Conservation (phyloP, 2,329 filamentous ascomycete species). For the Colletotrichum viniferum region DNA sequence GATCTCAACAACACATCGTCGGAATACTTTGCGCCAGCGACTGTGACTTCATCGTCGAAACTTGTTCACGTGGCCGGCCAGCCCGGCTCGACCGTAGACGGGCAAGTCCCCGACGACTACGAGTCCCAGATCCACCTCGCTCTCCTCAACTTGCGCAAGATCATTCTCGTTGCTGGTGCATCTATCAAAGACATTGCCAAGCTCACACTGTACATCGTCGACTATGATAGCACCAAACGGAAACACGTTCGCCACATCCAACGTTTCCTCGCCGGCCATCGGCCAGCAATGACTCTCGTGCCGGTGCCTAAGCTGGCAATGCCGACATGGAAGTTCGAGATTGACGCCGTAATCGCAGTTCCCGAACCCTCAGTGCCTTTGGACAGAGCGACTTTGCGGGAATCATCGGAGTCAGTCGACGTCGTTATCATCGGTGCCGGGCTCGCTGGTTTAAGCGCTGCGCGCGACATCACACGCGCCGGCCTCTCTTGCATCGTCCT, state of each 20-base stretch:
- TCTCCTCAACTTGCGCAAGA: constrained; percentile 39
- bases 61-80: constrained; percentile 40
- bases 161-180: constrained; percentile 39
- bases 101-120: constrained; percentile 38
- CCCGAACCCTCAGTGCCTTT: constrained; percentile 5
- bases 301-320: constrained; percentile 44
- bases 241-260: constrained; percentile 41
- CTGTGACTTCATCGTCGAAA: constrained; percentile 12
- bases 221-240: constrained; percentile 41
- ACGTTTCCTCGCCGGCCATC: constrained; percentile 40
- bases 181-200: constrained; percentile 41
- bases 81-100: constrained; percentile 33
- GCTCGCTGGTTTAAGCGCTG: constrained; percentile 41
- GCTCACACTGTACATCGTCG: constrained; percentile 46
- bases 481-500: constrained; percentile 47
- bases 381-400: background rate
- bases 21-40: constrained; percentile 27
- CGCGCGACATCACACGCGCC: constrained; percentile 34
- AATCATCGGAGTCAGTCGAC: constrained; percentile 22
- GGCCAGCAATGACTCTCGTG: constrained; percentile 45
- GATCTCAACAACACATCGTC: constrained; percentile 22
- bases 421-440: constrained; percentile 51
- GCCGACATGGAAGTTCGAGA: constrained; percentile 44
- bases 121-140: constrained; percentile 45
- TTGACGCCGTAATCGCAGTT: constrained; percentile 41